Evolutionary conservation across 352 stramenopile genomes (phyloP).

Genomic region (Phytophthora fragariaefolia): DNA sequence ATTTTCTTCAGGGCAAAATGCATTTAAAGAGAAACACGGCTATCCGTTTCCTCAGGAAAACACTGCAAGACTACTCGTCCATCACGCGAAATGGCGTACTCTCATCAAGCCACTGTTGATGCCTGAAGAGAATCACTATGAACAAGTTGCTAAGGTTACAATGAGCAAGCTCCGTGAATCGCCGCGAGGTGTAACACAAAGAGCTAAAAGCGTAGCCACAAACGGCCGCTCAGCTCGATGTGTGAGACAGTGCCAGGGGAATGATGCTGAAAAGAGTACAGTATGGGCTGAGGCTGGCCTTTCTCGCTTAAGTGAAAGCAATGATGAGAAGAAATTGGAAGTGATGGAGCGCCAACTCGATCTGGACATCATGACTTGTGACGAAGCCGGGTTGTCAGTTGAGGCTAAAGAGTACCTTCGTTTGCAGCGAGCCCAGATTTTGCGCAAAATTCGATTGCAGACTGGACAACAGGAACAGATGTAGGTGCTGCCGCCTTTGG

Average conservation of each 20-base stretch:
- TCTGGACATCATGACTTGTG: conserved; percentile 19
- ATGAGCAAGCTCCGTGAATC: neutral
- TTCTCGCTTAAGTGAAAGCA: neutral
- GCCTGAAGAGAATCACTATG: neutral
- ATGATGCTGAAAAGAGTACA: neutral
- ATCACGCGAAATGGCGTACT: neutral
- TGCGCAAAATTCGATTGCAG: conserved; percentile 9
- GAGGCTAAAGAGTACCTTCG: conserved; percentile 12
- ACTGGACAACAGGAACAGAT: neutral
- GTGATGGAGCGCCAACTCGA: conserved; percentile 17
- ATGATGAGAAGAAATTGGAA: conserved; percentile 5
- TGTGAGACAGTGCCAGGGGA: neutral
- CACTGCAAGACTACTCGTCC: neutral
- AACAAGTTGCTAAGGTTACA: neutral
- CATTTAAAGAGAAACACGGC: neutral
- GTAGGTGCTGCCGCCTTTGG: neutral
- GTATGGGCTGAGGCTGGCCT: no score
- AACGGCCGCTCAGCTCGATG: neutral
- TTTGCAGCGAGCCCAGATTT: conserved; percentile 9
- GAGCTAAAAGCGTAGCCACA: neutral
- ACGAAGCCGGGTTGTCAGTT: conserved; percentile 3
- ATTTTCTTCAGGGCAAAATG: neutral
- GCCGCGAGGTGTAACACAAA: neutral
- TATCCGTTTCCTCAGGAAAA: neutral
- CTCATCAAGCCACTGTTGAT: neutral